Base-by-base conservation (phyloP, 1,284 basidiomycete species). In the Termitomyces sp. region DNA sequence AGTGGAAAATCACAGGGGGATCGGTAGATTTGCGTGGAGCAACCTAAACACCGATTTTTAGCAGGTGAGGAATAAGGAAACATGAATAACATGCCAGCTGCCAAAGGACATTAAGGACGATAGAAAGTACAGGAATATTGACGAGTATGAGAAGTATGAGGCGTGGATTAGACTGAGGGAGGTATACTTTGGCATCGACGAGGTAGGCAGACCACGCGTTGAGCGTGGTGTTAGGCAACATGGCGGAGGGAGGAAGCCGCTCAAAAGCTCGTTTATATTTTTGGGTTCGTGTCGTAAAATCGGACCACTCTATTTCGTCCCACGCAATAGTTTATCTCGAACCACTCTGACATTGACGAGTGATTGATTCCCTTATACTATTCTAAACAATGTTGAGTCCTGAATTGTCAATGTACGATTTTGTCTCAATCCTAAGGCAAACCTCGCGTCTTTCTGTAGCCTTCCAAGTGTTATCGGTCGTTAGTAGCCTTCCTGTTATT, bases 1-100 rank as follows among this genome's bases (percentile, higher is more conserved):
- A 87, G 71, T 93, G 88, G 72, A 93, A 94, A 15, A 94, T 88
- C 12, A 85, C 72, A 1, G 91, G 92, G 1, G 92, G 92, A 34
- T 81, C 72, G 19, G 78, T 77, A 9, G 80, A 74, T 64, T 81
- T 80, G 52, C 74, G 70, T 15, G 86, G 85, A 15, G 78, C 65
- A 50, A 82, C 44, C 73, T 75, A 46, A 38, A 7, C 33, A 30
- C 12, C 8, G 39, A 57, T 8, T 19, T 13, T 47, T 1, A 34
- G 26, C 36, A 34, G 53, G 39, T 39, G 34, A 31, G 39, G 2
- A 7, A 45, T 43, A 26, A 36, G 12, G 21, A n/a, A 17, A 50
- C 19, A 24, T 10, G 17, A 28, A 28, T n/a, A 38, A 66, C 66
- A 31, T 59, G 74, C 76, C 58, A 75, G 54, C 60, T 78, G 76